Percentiles rank a stretch among this genome's conserved stretches.
Evolutionary conservation across 148 eudicot species (phyloP).

Genomic region (Limonium bicolor): DNA sequence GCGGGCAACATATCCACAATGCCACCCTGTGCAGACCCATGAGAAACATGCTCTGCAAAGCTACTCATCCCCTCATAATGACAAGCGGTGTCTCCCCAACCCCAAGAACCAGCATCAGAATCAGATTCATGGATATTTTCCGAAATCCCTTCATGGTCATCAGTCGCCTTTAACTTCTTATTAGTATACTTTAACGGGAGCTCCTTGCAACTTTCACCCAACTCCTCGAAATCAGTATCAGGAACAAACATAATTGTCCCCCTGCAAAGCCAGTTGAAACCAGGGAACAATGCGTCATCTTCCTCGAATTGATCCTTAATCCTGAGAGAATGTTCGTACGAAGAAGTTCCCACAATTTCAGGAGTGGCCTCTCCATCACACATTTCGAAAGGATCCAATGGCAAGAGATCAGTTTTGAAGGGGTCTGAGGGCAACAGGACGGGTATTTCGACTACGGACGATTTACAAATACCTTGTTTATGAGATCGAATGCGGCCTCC

Average conservation of each 20-base stretch:
- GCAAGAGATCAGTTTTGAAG: conserved; percentile 5
- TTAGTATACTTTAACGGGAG: too few relatives aligned
- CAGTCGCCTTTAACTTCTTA: background rate
- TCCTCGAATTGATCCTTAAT: background rate
- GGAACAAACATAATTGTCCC: conserved; percentile 2
- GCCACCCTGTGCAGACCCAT: background rate
- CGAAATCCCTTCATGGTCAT: conserved; percentile 1
- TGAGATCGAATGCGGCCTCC: too few relatives aligned
- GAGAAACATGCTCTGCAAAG: background rate
- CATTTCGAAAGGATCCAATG: conserved; percentile 6
- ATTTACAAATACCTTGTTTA: too few relatives aligned
- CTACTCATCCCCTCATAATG: background rate
- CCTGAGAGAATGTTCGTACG: background rate
- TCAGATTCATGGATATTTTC: too few relatives aligned
- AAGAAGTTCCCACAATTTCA: conserved; percentile 3
- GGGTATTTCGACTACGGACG: too few relatives aligned
- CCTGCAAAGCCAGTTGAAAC: conserved; percentile 2
- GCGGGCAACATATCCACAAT: conserved; percentile 2
- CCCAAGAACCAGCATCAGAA: background rate
- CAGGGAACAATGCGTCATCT: conserved; percentile 4
- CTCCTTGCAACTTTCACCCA: too few relatives aligned
- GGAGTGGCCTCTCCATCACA: too few relatives aligned
- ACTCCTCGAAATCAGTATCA: background rate
- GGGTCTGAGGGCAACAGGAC: too few relatives aligned
- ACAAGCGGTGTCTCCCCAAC: background rate